Evolutionary conservation across 1,139 yeast species (phyloP).

Genomic region (Diutina pseudorugosa): DNA sequence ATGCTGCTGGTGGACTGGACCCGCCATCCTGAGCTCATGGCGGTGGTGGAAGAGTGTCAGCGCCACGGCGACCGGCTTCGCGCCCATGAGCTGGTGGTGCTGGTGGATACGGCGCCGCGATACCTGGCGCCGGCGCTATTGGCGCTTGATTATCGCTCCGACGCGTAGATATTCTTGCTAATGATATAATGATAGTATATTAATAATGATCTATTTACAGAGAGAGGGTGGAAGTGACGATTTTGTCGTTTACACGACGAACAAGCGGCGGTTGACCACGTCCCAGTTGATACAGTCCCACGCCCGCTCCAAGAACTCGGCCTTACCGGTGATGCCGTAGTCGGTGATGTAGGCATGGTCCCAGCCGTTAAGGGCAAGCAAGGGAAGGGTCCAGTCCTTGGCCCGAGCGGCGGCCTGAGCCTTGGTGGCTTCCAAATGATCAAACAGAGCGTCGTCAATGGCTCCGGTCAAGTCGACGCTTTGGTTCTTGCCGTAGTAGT

Average conservation of each 20-base stretch:
- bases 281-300: constrained; percentile 85
- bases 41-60: background rate
- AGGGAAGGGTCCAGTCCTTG: constrained; percentile 64
- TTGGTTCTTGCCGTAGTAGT: constrained; percentile 66
- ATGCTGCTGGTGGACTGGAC: background rate
- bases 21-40: background rate
- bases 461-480: constrained; percentile 66
- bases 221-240: no score
- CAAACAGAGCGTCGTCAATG: constrained; percentile 41
- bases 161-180: no score
- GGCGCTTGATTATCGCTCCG: background rate
- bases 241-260: constrained; percentile 19
- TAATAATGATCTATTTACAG: background rate
- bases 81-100: background rate
- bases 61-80: background rate
- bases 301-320: constrained; percentile 59
- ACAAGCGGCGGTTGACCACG: constrained; percentile 55
- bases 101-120: background rate
- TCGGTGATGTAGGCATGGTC: constrained; percentile 76
- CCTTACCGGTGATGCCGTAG: constrained; percentile 70
- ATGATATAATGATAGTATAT: no score
- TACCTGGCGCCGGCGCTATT: background rate
- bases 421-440: constrained; percentile 16
- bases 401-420: constrained; percentile 21
- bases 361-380: constrained; percentile 78